phyloP scores from a whole-genome alignment of 2,329 filamentous ascomycete genomes.

The Chaetothyriales sp. region DNA sequence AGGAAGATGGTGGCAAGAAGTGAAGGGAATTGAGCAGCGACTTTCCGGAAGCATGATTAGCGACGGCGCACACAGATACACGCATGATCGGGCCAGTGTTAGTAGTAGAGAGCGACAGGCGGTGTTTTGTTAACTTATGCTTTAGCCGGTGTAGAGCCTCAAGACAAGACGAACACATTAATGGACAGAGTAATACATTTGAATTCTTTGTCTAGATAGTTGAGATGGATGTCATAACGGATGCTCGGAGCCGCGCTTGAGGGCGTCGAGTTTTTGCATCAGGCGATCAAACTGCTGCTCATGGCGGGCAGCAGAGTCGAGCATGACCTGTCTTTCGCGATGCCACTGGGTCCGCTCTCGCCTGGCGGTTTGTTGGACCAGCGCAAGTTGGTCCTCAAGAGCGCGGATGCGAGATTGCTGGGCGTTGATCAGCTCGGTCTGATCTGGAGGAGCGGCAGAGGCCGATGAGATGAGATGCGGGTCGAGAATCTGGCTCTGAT shows the following conservation, averaged over 20 bases:
- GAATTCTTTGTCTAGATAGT: background rate
- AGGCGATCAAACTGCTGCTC: background rate
- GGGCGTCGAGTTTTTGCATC: background rate
- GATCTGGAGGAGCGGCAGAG: too few species aligned
- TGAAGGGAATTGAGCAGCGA: background rate
- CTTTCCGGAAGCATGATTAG: background rate
- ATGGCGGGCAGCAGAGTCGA: background rate
- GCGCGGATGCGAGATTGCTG: background rate
- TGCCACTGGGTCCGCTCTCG: background rate
- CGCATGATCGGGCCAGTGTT: background rate
- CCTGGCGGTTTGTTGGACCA: background rate
- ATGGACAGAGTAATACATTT: background rate
- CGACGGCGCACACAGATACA: background rate
- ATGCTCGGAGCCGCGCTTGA: background rate
- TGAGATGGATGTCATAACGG: background rate
- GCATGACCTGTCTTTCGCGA: background rate
- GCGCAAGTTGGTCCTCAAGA: background rate
- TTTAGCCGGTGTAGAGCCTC: background rate
- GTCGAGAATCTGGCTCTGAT: too few species aligned
- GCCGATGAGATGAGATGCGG: too few species aligned
- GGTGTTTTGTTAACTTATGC: background rate
- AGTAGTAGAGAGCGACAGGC: background rate
- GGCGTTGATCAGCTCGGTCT: background rate
- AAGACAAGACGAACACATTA: background rate
- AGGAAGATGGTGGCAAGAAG: conserved; percentile 1